phyloP scores from a whole-genome alignment of 2,329 filamentous ascomycete species.

The Cladorrhinum sp. region DNA sequence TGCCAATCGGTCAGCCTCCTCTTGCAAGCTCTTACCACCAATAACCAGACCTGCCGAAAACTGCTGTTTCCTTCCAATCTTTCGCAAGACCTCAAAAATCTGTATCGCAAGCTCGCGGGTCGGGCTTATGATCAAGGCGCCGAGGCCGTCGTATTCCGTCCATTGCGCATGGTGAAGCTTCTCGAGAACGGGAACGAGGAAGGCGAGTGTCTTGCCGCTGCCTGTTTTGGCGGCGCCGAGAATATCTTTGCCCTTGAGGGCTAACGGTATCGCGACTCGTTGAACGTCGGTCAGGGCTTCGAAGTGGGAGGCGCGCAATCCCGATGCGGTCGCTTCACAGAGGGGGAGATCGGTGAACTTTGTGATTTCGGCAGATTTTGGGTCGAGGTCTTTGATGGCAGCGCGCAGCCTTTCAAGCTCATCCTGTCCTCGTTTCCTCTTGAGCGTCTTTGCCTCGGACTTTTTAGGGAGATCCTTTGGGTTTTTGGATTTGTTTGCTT shows the following conservation, averaged over 20 bases:
- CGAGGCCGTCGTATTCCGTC: conserved; percentile 86
- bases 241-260: conserved; percentile 81
- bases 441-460: conserved; percentile 21
- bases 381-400: conserved; percentile 53
- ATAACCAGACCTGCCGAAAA: conserved; percentile 94
- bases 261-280: conserved; percentile 80
- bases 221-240: conserved; percentile 94
- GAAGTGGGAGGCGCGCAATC: conserved; percentile 84
- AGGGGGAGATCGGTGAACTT: conserved; percentile 83
- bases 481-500: not conserved
- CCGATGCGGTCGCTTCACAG: conserved; percentile 73
- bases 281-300: conserved; percentile 90
- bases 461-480: conserved; percentile 11
- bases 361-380: conserved; percentile 56
- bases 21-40: conserved; percentile 84
- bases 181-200: conserved; percentile 87
- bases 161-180: conserved; percentile 86
- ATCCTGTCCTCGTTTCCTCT: conserved; percentile 27
- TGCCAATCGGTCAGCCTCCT: conserved; percentile 77
- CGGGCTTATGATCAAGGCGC: conserved; percentile 87
- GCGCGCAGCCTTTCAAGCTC: conserved; percentile 34
- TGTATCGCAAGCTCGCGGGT: conserved; percentile 94
- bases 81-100: conserved; percentile 90
- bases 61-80: conserved; percentile 81
- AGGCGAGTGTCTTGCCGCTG: conserved; percentile 91